Evolutionary conservation across 768 basidiomycete species (phyloP), one percentile per base, ranked within the genome.

Genomic region (Amanita rimosa): DNA sequence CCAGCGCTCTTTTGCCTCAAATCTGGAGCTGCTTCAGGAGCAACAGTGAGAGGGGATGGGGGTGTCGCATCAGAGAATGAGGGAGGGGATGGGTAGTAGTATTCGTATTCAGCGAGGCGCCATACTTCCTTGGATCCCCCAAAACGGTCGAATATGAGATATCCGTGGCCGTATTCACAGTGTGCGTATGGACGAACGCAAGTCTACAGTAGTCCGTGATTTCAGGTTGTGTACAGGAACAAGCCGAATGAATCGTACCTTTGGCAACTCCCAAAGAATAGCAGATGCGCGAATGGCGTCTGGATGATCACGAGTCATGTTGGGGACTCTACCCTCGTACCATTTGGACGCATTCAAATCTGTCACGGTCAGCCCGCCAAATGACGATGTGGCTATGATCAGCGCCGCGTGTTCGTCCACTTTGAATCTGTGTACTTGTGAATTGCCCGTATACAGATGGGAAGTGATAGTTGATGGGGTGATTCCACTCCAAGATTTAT

Each of bases 81-180:
- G 21, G 27, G 48, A 51, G 29, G 10, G 9, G 35, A 37, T 37
- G 22, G 44, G 31, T 14, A 36, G n/a, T 35, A 17, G 4, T 49
- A 39, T 10, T 54, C 50, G 10, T 70, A 63, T 33, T 68, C 64
- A 3, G 64, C 54, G 5, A 68, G 70, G 24, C 81, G 68, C 88
- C 87, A 91, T 11, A 88, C 76, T 59, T 91, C 88, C 53, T 82
- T 82, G 53, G 64, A 57, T 7, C 72, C 70, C 24, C 69, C 72
- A 17, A 59, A 39, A 26, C 81, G 74, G 56, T 88, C 82, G 58
- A 87, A 85, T 41, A 89, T 64, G 41, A 88, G 65, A 57, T 75
- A 87, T 7, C 88, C 87, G 24, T 73, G 64, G 11, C 68, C 78
- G 53, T 87, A 91, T 61, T 90, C 88, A 54, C 77, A 74, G 56